Base-by-base conservation (phyloP, 1,139 yeast genomes). In the Saccharomyces hybrid region DNA sequence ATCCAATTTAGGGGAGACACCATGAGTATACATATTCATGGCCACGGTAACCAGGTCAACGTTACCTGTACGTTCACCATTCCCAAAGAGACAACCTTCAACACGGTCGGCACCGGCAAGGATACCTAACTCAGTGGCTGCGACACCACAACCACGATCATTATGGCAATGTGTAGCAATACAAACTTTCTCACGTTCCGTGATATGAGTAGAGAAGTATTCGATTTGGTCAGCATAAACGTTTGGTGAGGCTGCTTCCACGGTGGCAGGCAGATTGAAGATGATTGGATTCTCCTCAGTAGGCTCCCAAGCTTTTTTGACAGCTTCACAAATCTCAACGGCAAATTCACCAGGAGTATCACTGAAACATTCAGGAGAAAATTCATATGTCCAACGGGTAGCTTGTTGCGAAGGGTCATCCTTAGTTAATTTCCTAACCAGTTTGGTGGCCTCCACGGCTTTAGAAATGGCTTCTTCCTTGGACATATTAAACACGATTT, bases 31-130 rank as follows among this genome's bases (percentile, higher is more conserved):
- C 77, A 93, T 76, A 73, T 93, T 93, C 63, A 93, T 78, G 2
- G 96, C 98, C 59, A 93, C 80, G 11, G 97, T 91, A 54, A 91
- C 96, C 56, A 93, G 77, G 72, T 93, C 99, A 60, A 93, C 98
- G 71, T 93, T 93, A 70, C 99, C 98, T 29, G 99, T 93, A 75
- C 98, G 84, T 78, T 93, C 99, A 70, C 99, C 98, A 71, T 91
- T 93, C 62, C 98, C 98, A 67, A 93, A 93, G 58, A 93, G 77
- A 77, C 98, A 93, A 54, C 99, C 98, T 75, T 93, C 99, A 46
- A 93, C 95, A 74, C 99, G 84, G 73, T 93, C 97, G 48, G 97
- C 98, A 62, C 99, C 98, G 3, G 97, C 99, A 73, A 93, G 72
- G 59, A 88, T 80, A 57, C 96, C 98, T 57, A 93, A 79, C 74